phyloP scores from a whole-genome alignment of 2,329 filamentous ascomycete species.

The Cordyceps tenuipes region DNA sequence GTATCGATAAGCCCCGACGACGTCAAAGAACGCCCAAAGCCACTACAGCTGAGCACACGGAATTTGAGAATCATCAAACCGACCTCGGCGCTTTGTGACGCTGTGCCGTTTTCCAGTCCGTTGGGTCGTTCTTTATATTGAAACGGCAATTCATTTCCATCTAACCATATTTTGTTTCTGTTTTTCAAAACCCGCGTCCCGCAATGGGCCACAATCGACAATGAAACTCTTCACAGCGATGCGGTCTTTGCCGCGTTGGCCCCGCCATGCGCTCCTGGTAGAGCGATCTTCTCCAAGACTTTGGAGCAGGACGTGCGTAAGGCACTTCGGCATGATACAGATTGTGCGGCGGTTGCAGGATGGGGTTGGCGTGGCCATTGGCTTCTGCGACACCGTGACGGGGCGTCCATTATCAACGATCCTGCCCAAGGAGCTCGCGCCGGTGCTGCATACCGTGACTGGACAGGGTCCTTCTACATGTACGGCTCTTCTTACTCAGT shows the following conservation, averaged over 20 bases:
- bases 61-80: conserved; percentile 1
- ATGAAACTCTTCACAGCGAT: conserved; percentile 9
- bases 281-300: background rate
- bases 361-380: conserved; percentile 9
- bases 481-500: background rate
- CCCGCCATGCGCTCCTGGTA: background rate
- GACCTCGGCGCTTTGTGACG: conserved; percentile 4
- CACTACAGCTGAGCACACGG: background rate
- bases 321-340: conserved; percentile 9
- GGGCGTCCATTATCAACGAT: conserved; percentile 9
- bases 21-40: background rate
- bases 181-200: background rate
- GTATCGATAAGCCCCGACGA: conserved; percentile 6
- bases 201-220: conserved; percentile 1
- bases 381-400: conserved; percentile 9
- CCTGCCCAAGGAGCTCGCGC: conserved; percentile 8
- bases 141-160: background rate
- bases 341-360: conserved; percentile 8
- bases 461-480: conserved; percentile 2
- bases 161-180: background rate
- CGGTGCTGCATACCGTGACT: conserved; percentile 2
- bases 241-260: background rate
- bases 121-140: background rate
- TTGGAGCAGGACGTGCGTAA: background rate
- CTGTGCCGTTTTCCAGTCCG: background rate